Percentiles rank a stretch among this genome's conserved stretches.
Evolutionary conservation across 2,329 filamentous ascomycete genomes (phyloP).

Genomic region (Fusarium equiseti): DNA sequence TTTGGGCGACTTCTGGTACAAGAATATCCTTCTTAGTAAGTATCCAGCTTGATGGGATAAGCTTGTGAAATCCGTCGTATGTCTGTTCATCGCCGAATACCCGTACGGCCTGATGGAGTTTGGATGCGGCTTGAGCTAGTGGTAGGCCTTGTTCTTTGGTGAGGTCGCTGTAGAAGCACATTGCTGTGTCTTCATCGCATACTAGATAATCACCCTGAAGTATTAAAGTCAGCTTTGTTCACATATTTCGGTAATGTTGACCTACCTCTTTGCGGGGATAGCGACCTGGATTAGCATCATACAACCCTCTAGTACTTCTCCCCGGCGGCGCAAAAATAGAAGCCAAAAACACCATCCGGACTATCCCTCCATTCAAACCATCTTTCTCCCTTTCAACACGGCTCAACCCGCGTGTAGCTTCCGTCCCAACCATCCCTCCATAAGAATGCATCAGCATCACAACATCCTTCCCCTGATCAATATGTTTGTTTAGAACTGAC

Average conservation of each 20-base stretch:
- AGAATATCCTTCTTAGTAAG: constrained; percentile 2
- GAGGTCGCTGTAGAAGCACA: constrained; percentile 25
- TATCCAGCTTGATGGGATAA: constrained; percentile 6
- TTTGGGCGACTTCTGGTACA: constrained; percentile 2
- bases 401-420: constrained; percentile 5
- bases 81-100: constrained; percentile 14
- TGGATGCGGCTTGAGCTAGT: not conserved
- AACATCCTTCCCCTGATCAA: not conserved
- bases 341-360: constrained; percentile 6
- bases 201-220: not conserved
- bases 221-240: accelerated
- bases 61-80: constrained; percentile 10
- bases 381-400: not conserved
- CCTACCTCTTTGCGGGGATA: not conserved
- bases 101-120: not conserved
- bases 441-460: constrained; percentile 27
- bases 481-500: not conserved
- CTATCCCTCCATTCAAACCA: not conserved
- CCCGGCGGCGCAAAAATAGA: constrained; percentile 16
- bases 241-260: accelerated
- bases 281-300: not conserved
- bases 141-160: not conserved
- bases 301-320: not conserved
- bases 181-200: constrained; percentile 17
- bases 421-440: constrained; percentile 18